phyloP scores from a whole-genome alignment of 257 asterid species.

The Fraxinus cuspidata region DNA sequence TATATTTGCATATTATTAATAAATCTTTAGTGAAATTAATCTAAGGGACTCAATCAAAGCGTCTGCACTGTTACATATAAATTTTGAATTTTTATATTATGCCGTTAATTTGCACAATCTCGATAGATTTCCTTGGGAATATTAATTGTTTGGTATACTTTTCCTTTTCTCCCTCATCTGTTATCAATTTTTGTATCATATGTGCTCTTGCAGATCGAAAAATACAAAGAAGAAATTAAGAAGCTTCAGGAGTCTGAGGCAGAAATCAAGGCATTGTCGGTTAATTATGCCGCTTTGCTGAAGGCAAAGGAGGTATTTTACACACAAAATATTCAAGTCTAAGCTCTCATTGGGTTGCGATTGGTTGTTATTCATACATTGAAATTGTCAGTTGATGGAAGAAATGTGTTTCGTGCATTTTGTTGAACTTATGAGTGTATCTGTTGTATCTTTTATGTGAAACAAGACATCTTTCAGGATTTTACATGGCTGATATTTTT shows the following conservation, averaged over 20 bases:
- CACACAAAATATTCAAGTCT: not conserved
- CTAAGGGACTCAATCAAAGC: not conserved
- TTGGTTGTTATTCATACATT: slow-evolving; percentile 4
- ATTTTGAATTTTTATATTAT: slow-evolving; percentile 10
- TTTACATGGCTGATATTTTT: slow-evolving; percentile 3
- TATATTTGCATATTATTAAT: not conserved
- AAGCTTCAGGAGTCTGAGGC: slow-evolving; percentile 94
- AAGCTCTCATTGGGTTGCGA: not conserved
- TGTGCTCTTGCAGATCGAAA: slow-evolving; percentile 55
- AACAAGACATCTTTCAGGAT: slow-evolving; percentile 12
- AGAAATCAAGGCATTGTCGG: slow-evolving; percentile 88
- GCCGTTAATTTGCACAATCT: not conserved
- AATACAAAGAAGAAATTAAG: slow-evolving; percentile 68
- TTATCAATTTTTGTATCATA: not conserved
- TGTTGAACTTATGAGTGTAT: not conserved
- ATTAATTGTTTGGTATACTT: not conserved
- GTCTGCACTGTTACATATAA: no score
- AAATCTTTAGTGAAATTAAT: not conserved
- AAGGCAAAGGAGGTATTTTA: slow-evolving; percentile 81
- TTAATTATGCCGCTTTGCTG: slow-evolving; percentile 89
- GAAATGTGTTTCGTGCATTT: slow-evolving; percentile 20
- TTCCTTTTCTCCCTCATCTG: not conserved
- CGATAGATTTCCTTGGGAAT: not conserved
- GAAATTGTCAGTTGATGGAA: slow-evolving; percentile 20
- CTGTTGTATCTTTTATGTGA: slow-evolving; percentile 8